Base-by-base conservation (phyloP, 371 early-diverging fungal species). In the Mortierella sp. region DNA sequence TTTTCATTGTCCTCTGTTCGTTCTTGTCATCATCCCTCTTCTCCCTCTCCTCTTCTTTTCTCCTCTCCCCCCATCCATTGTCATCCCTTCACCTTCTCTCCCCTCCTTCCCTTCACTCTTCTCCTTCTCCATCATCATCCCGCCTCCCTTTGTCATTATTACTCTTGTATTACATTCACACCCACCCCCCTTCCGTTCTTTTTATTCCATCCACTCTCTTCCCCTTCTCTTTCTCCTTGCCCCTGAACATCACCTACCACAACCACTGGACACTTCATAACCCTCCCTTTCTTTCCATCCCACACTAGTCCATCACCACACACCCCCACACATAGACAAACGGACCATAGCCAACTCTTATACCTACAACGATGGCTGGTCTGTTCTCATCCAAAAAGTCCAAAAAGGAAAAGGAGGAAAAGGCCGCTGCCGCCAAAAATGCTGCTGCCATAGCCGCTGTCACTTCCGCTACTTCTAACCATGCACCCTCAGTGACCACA, bases 361-460 rank as follows among this genome's bases (percentile, higher is more conserved):
- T 12, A 46, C 48, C 5, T n/a, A n/a, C 56, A 8, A 71, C 70
- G 48, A 85, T 85, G 86, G 86, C 86, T 1, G 86, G 86, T 55
- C 79, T 85, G 43, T 85, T 85, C 65, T 85, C 83, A 46, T 72
- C 77, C 70, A 85, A 85, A 75, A 85, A 82, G 71, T 76, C 79
- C 44, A 78, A 77, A 70, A 85, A 82, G 80, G 86, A 82, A 60
- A 85, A 85, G 82, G 86, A 85, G 65, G 86, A 85, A 54, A 85
- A 82, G 46, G 77, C 79, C 32, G 79, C 79, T 6, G 79, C 79
- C 29, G 75, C 71, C 48, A 81, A 70, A 56, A 72, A 79, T 44
- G 77, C 80, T 14, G 78, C 76, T 21, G 71, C 79, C 8, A 54
- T 65, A 21, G 48, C 79, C 51, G 60, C 41, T 21, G 58, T 70